Base-by-base conservation (phyloP, 129 eudicot genomes). In the Tagetes patula region DNA sequence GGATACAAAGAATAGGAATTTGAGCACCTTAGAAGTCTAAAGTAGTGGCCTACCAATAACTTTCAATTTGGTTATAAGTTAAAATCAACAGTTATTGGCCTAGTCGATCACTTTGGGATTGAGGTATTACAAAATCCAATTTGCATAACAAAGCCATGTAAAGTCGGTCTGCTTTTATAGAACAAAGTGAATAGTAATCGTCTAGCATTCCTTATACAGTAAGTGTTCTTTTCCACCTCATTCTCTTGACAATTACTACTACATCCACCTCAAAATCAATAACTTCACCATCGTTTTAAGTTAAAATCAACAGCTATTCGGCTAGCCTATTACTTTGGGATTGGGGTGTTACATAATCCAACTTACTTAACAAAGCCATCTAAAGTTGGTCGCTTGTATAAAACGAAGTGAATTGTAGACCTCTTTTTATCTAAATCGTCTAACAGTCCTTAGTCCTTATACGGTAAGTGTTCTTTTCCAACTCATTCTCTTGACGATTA, bases 1-100 rank as follows among this genome's bases (percentile, higher is more conserved):
- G 39, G 40, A 33, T 59, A 59, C 65, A 59, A 2, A 56, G 63
- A 30, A 56, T 1, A 56, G 63, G 31, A 56, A 30, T 53, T 56
- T 31, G 63, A 30, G n/a, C 63, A 30, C 37, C 63, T 56, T 32
- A 56, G 36, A 31, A 56, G 37, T 56, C 14, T 56, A 56, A 54
- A 56, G 63, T 56, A 8, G 37, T 31, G 39, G 63, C 63, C 63
- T 56, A 48, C 53, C 53, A 48, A 9, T 31, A 56, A 56, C 38
- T 56, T 56, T 30, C n/a, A 56, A 32, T 37, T 6, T 31, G 63
- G 63, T 8, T 56, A 30, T 56, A 56, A 7, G 37, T 9, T 56
- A n/a, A 56, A 33, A 56, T 56, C 63, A 32, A 48, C 11, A 31
- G 63, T 56, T 56, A 56, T 31, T 56, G 38, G 63, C 38, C 39